Evolutionary conservation across 2,329 filamentous ascomycete species (phyloP), one percentile per base, ranked within the genome.

Genomic region (Ophiosphaerella narmari): DNA sequence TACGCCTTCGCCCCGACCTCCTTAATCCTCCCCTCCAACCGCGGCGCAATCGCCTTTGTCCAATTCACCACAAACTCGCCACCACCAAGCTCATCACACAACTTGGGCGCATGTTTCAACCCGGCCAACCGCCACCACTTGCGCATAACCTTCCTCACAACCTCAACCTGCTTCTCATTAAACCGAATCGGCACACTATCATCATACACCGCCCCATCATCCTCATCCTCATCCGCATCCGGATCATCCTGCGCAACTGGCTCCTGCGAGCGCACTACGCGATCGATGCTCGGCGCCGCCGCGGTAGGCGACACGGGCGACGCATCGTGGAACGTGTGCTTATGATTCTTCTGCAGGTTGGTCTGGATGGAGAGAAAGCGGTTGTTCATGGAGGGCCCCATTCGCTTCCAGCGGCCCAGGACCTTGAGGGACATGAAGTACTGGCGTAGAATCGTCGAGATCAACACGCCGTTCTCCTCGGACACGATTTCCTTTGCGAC

Each of bases 361-460:
- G 82, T 77, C 31, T 89, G 85, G 2, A 94, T 84, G 9, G 74
- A 70, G 21, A 77, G 74, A 86, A 90, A 95, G 67, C 90, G 86
- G 1, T 77, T 74, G 13, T 80, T 76, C 66, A 90, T 78, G 51
- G 79, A 80, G 1, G 81, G 77, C 12, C 86, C 83, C 77, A 89
- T 89, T 50, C 85, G 80, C 52, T 83, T 85, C 91, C 91, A 96
- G 63, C 85, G 84, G 14, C 90, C 89, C 23, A 96, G 76, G 1
- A 92, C 87, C 48, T 90, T 89, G 37, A 96, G 79, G 6, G 86
- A 89, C 82, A 96, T 88, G 74, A 96, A 96, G 73, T 96, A 96
- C 69, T 96, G 91, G 11, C 91, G 85, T 16, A 97, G 80, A 70
- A 97, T 86, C 66, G 89, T 90, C 41, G 88, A 91, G 62, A 96